These are phyloP conservation scores for Naegleria gruberi DNA, from an alignment of 208 protist genomes.

Conservation along the genomic window DNA sequence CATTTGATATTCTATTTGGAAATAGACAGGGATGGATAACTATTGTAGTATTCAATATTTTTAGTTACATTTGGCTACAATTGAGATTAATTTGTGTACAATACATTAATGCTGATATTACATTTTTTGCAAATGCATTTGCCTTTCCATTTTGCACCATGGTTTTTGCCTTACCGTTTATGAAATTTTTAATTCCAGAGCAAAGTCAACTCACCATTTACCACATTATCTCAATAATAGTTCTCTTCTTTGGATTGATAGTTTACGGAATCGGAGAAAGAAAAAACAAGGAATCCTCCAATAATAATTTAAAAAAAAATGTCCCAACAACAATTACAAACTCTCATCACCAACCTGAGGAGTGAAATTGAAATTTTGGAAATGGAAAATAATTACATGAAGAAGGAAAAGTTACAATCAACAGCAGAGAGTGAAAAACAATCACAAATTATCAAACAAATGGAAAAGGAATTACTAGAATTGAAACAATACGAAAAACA, in stretches of 20 bases:
- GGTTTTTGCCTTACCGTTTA: neutral
- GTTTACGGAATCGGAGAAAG: neutral
- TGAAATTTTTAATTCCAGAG: neutral
- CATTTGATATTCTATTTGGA: neutral
- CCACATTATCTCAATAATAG: neutral
- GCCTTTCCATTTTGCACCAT: neutral
- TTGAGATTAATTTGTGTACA: neutral
- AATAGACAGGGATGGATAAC: neutral
- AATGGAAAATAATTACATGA: too few relatives aligned
- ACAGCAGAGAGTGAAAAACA: too few relatives aligned
- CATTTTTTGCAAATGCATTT: neutral
- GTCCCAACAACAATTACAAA: too few relatives aligned
- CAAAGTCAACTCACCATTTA: neutral
- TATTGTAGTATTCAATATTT: neutral
- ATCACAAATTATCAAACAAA: too few relatives aligned
- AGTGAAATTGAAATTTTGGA: too few relatives aligned
- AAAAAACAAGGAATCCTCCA: too few relatives aligned
- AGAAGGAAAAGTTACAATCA: too few relatives aligned
- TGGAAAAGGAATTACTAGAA: too few relatives aligned
- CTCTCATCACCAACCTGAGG: too few relatives aligned
- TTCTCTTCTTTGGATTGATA: neutral
- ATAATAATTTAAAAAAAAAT: too few relatives aligned
- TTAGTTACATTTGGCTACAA: neutral
- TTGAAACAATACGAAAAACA: too few relatives aligned
- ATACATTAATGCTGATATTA: conserved; percentile 10